phyloP scores from a whole-genome alignment of 441 rosid species.

The Arabidopsis lyrata region DNA sequence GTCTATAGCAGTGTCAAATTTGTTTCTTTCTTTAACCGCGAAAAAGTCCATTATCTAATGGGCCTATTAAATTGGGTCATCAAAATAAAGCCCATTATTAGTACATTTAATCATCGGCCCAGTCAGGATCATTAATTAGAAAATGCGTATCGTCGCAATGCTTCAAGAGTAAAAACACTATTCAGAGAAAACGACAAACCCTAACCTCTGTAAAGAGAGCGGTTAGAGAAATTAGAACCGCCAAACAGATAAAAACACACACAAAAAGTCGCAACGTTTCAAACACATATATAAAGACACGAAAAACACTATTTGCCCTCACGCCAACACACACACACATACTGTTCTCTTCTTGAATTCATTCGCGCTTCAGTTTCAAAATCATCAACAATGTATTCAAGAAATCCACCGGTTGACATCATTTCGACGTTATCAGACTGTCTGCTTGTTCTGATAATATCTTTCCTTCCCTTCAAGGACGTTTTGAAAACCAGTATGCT shows the following conservation, averaged over 20 bases:
- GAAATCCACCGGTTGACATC: not conserved
- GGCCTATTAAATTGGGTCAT: not conserved
- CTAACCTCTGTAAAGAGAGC: not conserved
- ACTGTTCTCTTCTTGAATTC: not conserved
- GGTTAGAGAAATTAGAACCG: not conserved
- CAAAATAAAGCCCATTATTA: not conserved
- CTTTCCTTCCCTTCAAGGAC: not conserved
- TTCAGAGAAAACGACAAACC: not conserved
- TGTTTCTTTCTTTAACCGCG: too few species aligned
- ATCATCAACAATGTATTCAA: slow-evolving; percentile 14
- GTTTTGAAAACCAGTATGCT: not conserved
- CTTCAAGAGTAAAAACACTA: not conserved
- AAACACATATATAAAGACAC: not conserved
- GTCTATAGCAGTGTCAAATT: too few species aligned
- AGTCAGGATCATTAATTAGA: not conserved
- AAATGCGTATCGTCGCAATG: slow-evolving; percentile 4
- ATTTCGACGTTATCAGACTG: not conserved
- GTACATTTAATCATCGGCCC: not conserved
- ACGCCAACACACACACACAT: not conserved
- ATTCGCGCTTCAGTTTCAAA: too few species aligned
- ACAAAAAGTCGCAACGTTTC: slow-evolving; percentile 29
- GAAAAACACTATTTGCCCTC: not conserved
- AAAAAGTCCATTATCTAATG: not conserved
- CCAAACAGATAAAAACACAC: not conserved
- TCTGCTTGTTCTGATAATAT: not conserved